Percentiles rank a stretch among this genome's conserved stretches.
Evolutionary conservation across 106 monocot species (phyloP).

Genomic region (Acanthochlamys bracteata): DNA sequence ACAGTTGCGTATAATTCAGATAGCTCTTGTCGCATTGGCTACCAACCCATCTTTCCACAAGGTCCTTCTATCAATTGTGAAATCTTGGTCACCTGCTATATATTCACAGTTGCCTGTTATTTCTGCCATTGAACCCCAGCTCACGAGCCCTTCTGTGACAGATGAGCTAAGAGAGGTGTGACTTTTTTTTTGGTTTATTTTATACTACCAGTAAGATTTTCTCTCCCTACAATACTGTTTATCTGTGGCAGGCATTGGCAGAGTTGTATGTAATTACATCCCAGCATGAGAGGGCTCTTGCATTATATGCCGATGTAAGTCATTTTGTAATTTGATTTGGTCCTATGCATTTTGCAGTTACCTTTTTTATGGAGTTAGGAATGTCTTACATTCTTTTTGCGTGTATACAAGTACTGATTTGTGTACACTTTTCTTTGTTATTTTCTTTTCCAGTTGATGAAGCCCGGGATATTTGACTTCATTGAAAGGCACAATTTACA

Average conservation of each 20-base stretch:
- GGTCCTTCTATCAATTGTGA: conserved; percentile 74
- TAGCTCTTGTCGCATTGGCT: conserved; percentile 88
- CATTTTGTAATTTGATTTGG: conserved; percentile 6
- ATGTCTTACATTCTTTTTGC: no score
- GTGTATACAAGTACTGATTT: not conserved
- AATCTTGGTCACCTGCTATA: conserved; percentile 67
- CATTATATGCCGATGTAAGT: conserved; percentile 94
- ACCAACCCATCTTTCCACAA: conserved; percentile 81
- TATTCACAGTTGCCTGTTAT: conserved; percentile 84
- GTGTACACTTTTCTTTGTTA: not conserved
- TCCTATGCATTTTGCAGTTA: no score
- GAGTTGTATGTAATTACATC: conserved; percentile 80
- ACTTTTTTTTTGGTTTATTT: not conserved
- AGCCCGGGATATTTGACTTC: conserved; percentile 88
- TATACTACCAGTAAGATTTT: conserved; percentile 6
- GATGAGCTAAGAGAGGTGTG: conserved; percentile 88
- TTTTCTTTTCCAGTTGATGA: conserved; percentile 62
- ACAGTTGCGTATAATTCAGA: conserved; percentile 32
- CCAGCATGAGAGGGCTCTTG: conserved; percentile 82
- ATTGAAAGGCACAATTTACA: conserved; percentile 86
- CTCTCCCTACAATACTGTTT: conserved; percentile 8
- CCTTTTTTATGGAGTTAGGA: no score
- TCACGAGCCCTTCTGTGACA: conserved; percentile 67
- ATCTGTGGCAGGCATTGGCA: conserved; percentile 55
- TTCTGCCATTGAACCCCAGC: conserved; percentile 92